A percentile compares a stretch with the other conserved stretches of the same genome.
Conservation (phyloP, 2,329 filamentous ascomycete species). For the Aspergillus calidoustus region DNA sequence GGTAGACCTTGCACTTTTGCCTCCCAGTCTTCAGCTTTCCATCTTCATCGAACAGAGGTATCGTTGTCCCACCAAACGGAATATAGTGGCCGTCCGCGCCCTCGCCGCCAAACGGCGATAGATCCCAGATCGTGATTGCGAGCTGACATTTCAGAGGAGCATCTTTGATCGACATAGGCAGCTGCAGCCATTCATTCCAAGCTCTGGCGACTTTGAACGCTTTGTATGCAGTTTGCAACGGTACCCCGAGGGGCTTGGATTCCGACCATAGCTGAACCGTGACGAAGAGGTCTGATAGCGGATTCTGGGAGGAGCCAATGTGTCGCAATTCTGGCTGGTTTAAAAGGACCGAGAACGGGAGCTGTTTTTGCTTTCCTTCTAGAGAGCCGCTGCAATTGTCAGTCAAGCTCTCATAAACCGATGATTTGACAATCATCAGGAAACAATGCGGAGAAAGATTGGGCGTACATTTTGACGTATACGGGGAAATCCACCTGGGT, state of each 20-base stretch:
- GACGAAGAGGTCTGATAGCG: constrained; percentile 86
- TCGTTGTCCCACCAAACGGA: constrained; percentile 91
- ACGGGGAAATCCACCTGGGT: constrained; percentile 77
- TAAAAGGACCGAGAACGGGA: constrained; percentile 77
- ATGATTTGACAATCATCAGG: neutral
- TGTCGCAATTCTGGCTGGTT: constrained; percentile 80
- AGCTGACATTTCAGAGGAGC: constrained; percentile 81
- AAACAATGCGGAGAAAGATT: neutral
- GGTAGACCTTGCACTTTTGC: constrained; percentile 86
- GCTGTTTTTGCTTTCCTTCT: constrained; percentile 76
- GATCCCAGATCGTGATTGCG: constrained; percentile 93
- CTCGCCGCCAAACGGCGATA: constrained; percentile 76
- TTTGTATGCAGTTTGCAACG: constrained; percentile 91
- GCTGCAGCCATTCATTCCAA: constrained; percentile 95
- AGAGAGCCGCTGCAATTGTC: constrained; percentile 64
- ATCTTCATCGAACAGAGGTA: constrained; percentile 89
- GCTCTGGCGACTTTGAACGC: constrained; percentile 73
- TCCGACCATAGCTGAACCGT: constrained; percentile 94
- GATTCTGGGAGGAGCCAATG: constrained; percentile 81
- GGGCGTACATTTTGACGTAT: constrained; percentile 65
- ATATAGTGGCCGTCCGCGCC: constrained; percentile 76
- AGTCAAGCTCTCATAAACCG: constrained; percentile 1
- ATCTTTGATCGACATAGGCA: constrained; percentile 83
- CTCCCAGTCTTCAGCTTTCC: constrained; percentile 89
- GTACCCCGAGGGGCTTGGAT: constrained; percentile 90